These are phyloP conservation scores for Volvox carteri DNA, from an alignment of 163 green algal species.

Conservation along the genomic window DNA sequence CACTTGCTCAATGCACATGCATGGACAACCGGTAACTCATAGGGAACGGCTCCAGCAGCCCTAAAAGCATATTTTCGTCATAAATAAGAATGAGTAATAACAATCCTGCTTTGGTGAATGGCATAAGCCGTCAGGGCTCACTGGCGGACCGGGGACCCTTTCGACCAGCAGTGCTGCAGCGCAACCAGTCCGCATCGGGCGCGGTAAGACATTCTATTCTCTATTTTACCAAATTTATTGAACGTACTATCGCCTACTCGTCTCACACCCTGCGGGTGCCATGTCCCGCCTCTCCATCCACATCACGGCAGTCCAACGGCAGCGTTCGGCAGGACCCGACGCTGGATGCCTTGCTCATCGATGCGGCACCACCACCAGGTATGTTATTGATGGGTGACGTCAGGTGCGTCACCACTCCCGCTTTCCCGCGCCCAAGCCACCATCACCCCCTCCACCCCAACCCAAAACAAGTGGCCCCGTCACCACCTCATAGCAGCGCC, in stretches of 20 bases:
- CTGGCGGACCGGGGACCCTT: background rate
- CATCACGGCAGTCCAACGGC: background rate
- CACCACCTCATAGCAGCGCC: no score
- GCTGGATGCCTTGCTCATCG: background rate
- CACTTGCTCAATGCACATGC: background rate
- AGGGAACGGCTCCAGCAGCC: background rate
- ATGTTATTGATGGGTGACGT: no score
- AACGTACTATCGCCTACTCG: background rate
- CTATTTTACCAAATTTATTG: no score
- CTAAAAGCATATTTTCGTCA: background rate
- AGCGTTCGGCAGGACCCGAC: conserved; percentile 11
- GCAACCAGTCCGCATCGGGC: background rate
- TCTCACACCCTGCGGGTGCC: no score
- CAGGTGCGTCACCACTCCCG: no score
- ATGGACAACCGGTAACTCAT: background rate
- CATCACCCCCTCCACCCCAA: no score
- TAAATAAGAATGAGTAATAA: background rate
- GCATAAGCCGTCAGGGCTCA: background rate
- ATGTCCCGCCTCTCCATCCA: background rate
- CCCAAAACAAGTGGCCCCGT: no score
- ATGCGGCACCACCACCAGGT: background rate
- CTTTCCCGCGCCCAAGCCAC: no score
- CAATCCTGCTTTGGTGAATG: background rate
- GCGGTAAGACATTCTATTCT: background rate
- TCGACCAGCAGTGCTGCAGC: background rate